Evolutionary conservation across 1,284 basidiomycete genomes (phyloP), one percentile per base, ranked within the genome.

Genomic region (Moniliophthora roreri): DNA sequence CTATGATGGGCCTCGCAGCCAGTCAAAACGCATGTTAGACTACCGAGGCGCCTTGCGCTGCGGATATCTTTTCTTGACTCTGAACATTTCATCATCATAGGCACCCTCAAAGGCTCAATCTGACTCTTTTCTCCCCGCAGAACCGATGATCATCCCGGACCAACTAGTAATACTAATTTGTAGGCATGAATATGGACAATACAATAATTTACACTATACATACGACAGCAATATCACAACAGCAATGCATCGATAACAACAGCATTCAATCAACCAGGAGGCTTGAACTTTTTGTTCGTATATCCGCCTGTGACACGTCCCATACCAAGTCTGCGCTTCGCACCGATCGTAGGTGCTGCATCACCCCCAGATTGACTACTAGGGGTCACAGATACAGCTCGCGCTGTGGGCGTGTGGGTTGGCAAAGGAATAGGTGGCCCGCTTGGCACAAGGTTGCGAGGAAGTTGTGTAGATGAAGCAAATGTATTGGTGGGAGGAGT

Each of bases 271-370:
- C 24, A 32, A 4, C 44, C 24, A 46, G 79, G 80, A 16, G 71
- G 63, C 64, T 83, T 85, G 73, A 85, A 85, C 66, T 81, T 85
- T 68, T 86, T 87, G 66, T 85, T 87, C 18, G 78, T 61, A 63
- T 85, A 86, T 8, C 79, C 79, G n/a, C 58, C 65, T 8, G 64
- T 66, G 5, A 66, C 64, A 57, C 78, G 70, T 15, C 82, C 81
- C 82, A 85, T 85, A 1, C 84, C 82, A 37, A 85, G 67, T 39
- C 81, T 72, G 54, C 82, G 72, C 60, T 85, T 85, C 15, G 66
- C 65, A 23, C 76, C 73, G 18, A 57, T 58, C 23, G 60, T 32
- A 46, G 48, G 39, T 44, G 18, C 39, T 10, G 44, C 11, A 32
- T 51, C 15, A 5, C 36, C 28, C 51, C 39, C 42, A 32, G 20